phyloP scores from a whole-genome alignment of 2,329 filamentous ascomycete species.

The Trichophaea hybrida region DNA sequence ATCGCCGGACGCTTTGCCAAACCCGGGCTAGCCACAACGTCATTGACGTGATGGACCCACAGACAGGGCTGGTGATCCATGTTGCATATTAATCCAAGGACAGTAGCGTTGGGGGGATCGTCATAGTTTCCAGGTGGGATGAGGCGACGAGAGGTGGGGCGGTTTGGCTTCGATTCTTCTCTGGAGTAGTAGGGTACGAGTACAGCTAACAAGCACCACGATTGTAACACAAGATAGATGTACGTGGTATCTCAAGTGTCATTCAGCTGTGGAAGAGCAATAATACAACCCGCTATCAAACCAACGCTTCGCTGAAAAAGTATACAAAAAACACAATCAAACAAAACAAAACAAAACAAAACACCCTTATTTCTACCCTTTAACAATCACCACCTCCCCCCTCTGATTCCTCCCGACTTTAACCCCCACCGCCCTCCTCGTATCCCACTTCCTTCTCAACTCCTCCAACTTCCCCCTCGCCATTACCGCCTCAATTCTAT shows the following conservation, averaged over 20 bases:
- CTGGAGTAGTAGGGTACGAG: too few species aligned
- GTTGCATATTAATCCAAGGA: too few species aligned
- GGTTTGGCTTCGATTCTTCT: not conserved
- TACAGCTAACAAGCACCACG: not conserved
- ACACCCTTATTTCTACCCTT: not conserved
- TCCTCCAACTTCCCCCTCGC: conserved; percentile 18
- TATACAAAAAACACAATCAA: not conserved
- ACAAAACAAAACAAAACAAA: not conserved
- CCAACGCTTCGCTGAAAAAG: not conserved
- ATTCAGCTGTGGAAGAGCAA: not conserved
- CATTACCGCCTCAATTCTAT: conserved; percentile 14
- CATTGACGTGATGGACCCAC: not conserved
- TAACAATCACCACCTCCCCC: conserved; percentile 14
- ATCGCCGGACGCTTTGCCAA: not conserved
- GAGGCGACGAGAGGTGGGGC: not conserved
- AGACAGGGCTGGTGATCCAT: not conserved
- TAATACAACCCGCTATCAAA: not conserved
- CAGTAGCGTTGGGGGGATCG: too few species aligned
- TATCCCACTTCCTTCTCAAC: conserved; percentile 11
- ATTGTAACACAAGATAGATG: not conserved
- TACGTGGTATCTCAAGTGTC: not conserved
- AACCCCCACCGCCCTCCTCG: conserved; percentile 7
- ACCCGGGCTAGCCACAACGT: not conserved
- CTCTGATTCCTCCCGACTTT: conserved; percentile 7
- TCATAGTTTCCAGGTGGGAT: not conserved